Evolutionary conservation across 2,329 filamentous ascomycete genomes (phyloP).

Genomic region (Beauveria sp.): DNA sequence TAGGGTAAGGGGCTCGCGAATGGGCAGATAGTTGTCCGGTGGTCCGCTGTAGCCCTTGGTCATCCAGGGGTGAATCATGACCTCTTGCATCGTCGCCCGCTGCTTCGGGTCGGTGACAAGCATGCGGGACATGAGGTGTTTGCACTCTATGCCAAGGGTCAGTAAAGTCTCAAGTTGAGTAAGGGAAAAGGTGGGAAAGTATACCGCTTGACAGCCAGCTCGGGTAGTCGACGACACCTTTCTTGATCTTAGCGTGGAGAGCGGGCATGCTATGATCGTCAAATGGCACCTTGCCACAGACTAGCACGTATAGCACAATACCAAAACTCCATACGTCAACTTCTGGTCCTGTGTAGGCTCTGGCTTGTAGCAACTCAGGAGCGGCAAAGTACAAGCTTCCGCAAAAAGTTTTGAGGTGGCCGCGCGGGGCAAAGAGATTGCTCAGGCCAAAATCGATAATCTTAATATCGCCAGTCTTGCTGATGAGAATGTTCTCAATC

Average conservation of each 20-base stretch:
- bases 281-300: conserved; percentile 96
- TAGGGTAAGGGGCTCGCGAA: conserved; percentile 74
- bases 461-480: conserved; percentile 97
- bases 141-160: conserved; percentile 61
- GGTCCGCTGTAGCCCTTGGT: conserved; percentile 79
- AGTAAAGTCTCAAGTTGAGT: background rate
- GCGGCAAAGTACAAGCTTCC: conserved; percentile 97
- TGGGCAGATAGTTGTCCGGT: conserved; percentile 82
- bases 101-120: conserved; percentile 87
- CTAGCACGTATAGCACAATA: conserved; percentile 92
- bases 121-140: conserved; percentile 88
- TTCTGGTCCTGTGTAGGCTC: conserved; percentile 90
- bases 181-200: conserved; percentile 20
- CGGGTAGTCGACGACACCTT: conserved; percentile 86
- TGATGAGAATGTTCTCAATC: conserved; percentile 98
- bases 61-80: conserved; percentile 92
- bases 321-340: conserved; percentile 99
- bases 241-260: conserved; percentile 97
- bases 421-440: conserved; percentile 83
- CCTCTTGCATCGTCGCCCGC: conserved; percentile 79
- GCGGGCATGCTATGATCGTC: conserved; percentile 99
- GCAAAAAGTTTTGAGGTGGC: conserved; percentile 90
- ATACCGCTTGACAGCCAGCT: conserved; percentile 83
- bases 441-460: conserved; percentile 98
- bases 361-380: conserved; percentile 86